These are phyloP conservation scores for Nepenthes alata DNA, from an alignment of 179 eudicot species.

Conservation along the genomic window DNA sequence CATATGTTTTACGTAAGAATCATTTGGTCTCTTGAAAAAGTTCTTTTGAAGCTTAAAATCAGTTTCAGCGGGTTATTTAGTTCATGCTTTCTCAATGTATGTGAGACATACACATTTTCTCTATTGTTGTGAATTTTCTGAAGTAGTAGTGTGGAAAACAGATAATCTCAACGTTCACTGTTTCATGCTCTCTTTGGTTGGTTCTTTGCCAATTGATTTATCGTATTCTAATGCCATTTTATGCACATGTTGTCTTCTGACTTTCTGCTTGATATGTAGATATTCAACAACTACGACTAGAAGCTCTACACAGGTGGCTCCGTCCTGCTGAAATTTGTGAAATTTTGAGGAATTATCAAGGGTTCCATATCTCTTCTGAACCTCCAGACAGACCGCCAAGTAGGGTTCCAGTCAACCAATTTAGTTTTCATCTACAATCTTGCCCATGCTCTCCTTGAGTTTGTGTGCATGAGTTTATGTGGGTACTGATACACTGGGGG, in stretches of 20 bases:
- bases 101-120: too few relatives aligned
- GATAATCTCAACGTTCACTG: too few relatives aligned
- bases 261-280: conserved; percentile 17
- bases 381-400: conserved; percentile 58
- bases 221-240: too few relatives aligned
- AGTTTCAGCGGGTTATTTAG: too few relatives aligned
- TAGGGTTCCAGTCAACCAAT: conserved; percentile 13
- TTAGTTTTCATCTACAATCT: neutral
- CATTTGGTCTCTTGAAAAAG: too few relatives aligned
- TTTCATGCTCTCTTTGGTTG: neutral
- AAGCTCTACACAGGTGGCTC: conserved; percentile 71
- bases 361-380: conserved; percentile 50
- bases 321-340: conserved; percentile 79
- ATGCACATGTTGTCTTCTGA: neutral
- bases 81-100: too few relatives aligned
- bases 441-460: neutral
- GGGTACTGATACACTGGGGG: too few relatives aligned
- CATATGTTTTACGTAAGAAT: too few relatives aligned
- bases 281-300: conserved; percentile 35
- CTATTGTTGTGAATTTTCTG: neutral
- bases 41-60: too few relatives aligned
- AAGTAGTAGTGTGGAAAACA: too few relatives aligned
- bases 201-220: neutral
- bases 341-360: conserved; percentile 43
- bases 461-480: too few relatives aligned